Base-by-base conservation (phyloP, 2,329 filamentous ascomycete genomes). In the Aspergillus persii region DNA sequence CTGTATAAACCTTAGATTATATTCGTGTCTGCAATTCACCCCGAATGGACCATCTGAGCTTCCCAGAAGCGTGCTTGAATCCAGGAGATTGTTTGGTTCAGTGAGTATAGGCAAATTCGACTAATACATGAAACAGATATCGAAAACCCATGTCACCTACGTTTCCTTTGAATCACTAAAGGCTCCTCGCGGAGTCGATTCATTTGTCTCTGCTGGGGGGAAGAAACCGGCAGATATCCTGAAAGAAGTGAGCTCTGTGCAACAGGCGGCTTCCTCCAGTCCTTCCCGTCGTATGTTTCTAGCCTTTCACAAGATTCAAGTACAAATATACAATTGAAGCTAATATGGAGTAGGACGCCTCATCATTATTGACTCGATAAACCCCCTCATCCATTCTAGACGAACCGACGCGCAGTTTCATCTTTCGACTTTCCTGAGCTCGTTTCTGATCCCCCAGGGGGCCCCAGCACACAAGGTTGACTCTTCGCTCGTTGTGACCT, bases 321-420 rank as follows among this genome's bases (percentile, higher is more conserved):
- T 29, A 27, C 31, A 30, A 51, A 50, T 8, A 26, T 30, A 26
- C 39, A 54, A 53, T 52, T 54, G 52, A 56, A 56, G 53, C 50
- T 60, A 60, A 55, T 59, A 64, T n/a, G 60, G 18, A 15, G 30
- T 58, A 94, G 89, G 86, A 73, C 85, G 82, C 36, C 83, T 97
- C 51, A 78, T 98, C 33, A 80, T 97, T 54, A 82, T 97, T 67
- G 93, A 97, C 79, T 87, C 86, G 2, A 84, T 97, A 12, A 89
- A 93, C 70, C 81, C 86, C 3, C 81, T 96, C 3, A 76, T 76
- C 31, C 72, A 66, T 52, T 67, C 70, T 23, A 68, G 62, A 33
- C 62, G 55, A 47, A 50, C 82, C 36, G 76, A 83, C 29, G 70
- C 81, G 61, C 79, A 84, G 1, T 80, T 86, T 39, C 81, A 84